These are phyloP conservation scores for Wolfiporia cocos DNA, from an alignment of 1,284 basidiomycete genomes.

Conservation along the genomic window DNA sequence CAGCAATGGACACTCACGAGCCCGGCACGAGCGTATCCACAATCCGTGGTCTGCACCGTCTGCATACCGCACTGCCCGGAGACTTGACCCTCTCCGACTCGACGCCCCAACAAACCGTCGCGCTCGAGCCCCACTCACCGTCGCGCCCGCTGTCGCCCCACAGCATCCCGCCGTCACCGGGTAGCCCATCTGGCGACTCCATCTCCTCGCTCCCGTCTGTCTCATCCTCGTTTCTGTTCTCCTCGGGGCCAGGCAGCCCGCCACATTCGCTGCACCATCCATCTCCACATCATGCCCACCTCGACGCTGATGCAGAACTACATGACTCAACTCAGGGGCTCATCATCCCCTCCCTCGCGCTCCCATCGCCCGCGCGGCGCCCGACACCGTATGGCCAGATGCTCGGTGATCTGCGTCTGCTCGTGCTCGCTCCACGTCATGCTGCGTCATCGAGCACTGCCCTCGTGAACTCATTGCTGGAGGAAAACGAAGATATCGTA, in stretches of 20 bases:
- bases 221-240: constrained; percentile 73
- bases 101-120: neutral
- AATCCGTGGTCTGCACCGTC: constrained; percentile 30
- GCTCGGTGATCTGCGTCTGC: constrained; percentile 49
- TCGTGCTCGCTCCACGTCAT: constrained; percentile 45
- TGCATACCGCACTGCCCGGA: constrained; percentile 14
- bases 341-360: constrained; percentile 62
- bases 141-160: constrained; percentile 36
- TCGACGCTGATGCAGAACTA: constrained; percentile 20
- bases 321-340: constrained; percentile 43
- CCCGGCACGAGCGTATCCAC: constrained; percentile 35
- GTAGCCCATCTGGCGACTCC: constrained; percentile 50
- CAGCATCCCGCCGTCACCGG: constrained; percentile 47
- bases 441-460: constrained; percentile 17
- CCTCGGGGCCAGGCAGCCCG: constrained; percentile 58
- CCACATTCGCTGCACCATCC: constrained; percentile 27
- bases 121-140: neutral
- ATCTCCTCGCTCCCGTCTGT: constrained; percentile 67
- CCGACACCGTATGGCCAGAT: constrained; percentile 63
- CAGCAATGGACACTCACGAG: no score
- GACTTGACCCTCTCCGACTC: constrained; percentile 4
- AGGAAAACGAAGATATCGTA: constrained; percentile 60
- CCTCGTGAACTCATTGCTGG: constrained; percentile 37
- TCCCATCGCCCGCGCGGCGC: constrained; percentile 50
- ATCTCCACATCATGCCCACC: constrained; percentile 30